Base-by-base conservation (phyloP, 2,329 filamentous ascomycete species). In the Huntiella decipiens region DNA sequence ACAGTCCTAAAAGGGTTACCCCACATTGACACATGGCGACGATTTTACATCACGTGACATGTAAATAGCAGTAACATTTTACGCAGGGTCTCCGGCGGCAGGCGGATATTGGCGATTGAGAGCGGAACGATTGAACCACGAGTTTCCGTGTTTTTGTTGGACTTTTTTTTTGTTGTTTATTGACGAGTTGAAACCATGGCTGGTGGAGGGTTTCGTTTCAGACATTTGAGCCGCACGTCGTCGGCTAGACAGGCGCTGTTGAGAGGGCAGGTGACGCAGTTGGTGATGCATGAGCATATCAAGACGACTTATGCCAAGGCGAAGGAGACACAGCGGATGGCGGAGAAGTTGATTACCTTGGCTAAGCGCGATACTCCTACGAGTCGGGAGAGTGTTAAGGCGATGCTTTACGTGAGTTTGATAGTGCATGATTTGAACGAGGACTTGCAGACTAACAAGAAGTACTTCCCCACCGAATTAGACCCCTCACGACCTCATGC, bases 221-320 rank as follows among this genome's bases (percentile, higher is more conserved):
- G 91, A 55, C 83, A 92, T 63, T 70, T 98, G 51, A 79, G 78
- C 64, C 86, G 91, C 55, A 72, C 76, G 54, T 94, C 86, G 44
- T 70, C 88, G 46, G 91, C 95, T 61, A 77, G 91, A 60, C 77
- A 88, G 66, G 88, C 91, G 45, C 76, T 98, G 55, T 78, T 98
- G 54, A 85, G 91, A 58, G 95, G 96, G 65, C 71, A 98, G 51
- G 87, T 96, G 60, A 94, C 88, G 54, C 91, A 88, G 46, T 81
- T 98, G 54, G 82, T 98, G 65, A 73, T 83, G 63, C 77, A 93
- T 63, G 91, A 98, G 67, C 78, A 84, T 52, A 93, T 98, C 66
- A 78, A 80, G 52, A 98, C 91, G 43, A 94, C 91, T 65, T 95
- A 82, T 72, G 79, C 81, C 60, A 96, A 96, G 66, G 91, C 91